Evolutionary conservation across 352 stramenopile species (phyloP).

Genomic region (Phytophthora boehmeriae): DNA sequence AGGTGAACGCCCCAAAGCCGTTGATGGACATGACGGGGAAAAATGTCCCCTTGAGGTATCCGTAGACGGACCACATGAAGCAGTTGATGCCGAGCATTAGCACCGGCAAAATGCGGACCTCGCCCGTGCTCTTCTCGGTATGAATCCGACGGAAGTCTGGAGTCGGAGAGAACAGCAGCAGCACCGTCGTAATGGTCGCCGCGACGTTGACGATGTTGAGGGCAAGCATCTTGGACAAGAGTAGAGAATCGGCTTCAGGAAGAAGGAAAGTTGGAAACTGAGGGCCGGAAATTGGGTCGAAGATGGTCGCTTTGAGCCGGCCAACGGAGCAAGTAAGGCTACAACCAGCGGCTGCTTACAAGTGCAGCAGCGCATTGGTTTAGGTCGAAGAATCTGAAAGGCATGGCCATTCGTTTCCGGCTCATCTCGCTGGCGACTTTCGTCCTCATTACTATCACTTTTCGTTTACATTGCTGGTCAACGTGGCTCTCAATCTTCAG

Average conservation of each 20-base stretch:
- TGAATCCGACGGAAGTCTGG: conserved; percentile 40
- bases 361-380: background rate
- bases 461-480: conserved; percentile 31
- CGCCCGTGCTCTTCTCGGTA: conserved; percentile 30
- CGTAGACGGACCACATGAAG: conserved; percentile 37
- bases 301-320: background rate
- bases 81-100: conserved; percentile 38
- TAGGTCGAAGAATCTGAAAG: background rate
- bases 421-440: conserved; percentile 31
- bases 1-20: conserved; percentile 32
- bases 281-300: background rate
- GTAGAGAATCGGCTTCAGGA: background rate
- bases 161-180: conserved; percentile 33
- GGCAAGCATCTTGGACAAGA: conserved; percentile 12
- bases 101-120: conserved; percentile 35
- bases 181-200: conserved; percentile 28
- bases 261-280: conserved; percentile 13
- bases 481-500: background rate
- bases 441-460: background rate
- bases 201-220: conserved; percentile 28
- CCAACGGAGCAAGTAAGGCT: background rate
- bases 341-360: background rate
- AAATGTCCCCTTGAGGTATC: conserved; percentile 27
- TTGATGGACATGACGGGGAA: conserved; percentile 41
- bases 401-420: conserved; percentile 25